Evolutionary conservation across 2,329 filamentous ascomycete genomes (phyloP), one percentile per base, ranked within the genome.

Genomic region (Stachybotrys echinatus): DNA sequence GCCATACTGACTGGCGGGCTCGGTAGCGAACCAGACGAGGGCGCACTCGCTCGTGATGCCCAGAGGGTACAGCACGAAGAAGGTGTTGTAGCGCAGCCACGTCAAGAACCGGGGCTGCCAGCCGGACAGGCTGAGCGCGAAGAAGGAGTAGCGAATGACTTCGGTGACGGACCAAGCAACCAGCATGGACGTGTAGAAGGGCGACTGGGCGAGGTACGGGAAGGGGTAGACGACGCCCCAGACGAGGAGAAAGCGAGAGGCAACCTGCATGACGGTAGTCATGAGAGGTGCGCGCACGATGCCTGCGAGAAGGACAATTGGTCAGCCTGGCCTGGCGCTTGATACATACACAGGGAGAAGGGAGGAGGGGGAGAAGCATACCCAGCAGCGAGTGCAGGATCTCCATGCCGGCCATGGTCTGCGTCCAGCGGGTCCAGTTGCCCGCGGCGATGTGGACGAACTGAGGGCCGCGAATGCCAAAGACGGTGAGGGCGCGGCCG

Each of bases 111-210:
- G 65, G 0, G 91, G 89, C 23, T 87, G 81, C 52, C 71, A 65
- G 23, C 81, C 77, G 55, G 75, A 72, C 27, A 94, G 79, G 59
- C 83, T 84, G 61, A 91, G 77, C 34, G 88, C 87, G 66, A 97
- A 97, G 77, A 89, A 99, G 45, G 83, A 81, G 78, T 99, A 99
- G 49, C 94, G 86, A 61, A 96, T 87, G 48, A 96, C 88, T 73
- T 99, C 94, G 53, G 94, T 96, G 52, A 89, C 69, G 55, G 84
- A 87, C 92, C 94, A 97, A 27, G 94, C 92, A 50, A 86, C 63
- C 51, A 97, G 79, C 89, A 95, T 90, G 60, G 78, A 80, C 57
- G 83, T 76, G 75, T 92, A 95, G 50, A 79, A 81, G 19, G 78
- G 72, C 54, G 76, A 81, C 47, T 71, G 62, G 52, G 83, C 82